These are phyloP conservation scores for Tylopilus balloui DNA, from an alignment of 768 basidiomycete species.

Conservation along the genomic window DNA sequence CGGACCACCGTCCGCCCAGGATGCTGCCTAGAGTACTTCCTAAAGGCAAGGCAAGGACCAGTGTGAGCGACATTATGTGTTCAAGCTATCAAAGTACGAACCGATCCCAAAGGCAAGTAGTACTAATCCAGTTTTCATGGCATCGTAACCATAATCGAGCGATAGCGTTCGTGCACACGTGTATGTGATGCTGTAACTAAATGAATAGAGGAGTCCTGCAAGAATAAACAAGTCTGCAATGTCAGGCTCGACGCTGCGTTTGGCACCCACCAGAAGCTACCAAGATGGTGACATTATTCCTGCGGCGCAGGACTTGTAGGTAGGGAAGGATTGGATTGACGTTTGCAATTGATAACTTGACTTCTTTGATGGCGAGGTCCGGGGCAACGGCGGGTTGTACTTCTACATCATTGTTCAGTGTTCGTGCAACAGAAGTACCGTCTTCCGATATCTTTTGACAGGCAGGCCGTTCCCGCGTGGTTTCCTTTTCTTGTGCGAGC, in stretches of 20 bases:
- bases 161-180: constrained; percentile 71
- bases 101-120: constrained; percentile 72
- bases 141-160: constrained; percentile 58
- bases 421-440: not conserved
- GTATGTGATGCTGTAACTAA: constrained; percentile 66
- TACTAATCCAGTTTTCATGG: constrained; percentile 73
- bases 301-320: constrained; percentile 49
- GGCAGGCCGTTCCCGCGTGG: not conserved
- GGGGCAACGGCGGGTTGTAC: constrained; percentile 11
- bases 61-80: not conserved
- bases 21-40: constrained; percentile 52
- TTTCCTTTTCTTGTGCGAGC: constrained; percentile 14
- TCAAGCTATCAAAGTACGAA: constrained; percentile 24
- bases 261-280: constrained; percentile 27
- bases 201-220: constrained; percentile 65
- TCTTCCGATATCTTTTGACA: constrained; percentile 1
- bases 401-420: constrained; percentile 24
- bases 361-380: constrained; percentile 23
- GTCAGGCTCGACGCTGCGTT: not conserved
- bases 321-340: constrained; percentile 71
- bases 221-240: not conserved
- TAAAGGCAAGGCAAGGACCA: not conserved
- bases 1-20: constrained; percentile 60
- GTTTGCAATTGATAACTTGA: constrained; percentile 61
- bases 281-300: constrained; percentile 66